phyloP scores from a whole-genome alignment of 2,329 filamentous ascomycete species.

The Lecanoromycetidae sp. region DNA sequence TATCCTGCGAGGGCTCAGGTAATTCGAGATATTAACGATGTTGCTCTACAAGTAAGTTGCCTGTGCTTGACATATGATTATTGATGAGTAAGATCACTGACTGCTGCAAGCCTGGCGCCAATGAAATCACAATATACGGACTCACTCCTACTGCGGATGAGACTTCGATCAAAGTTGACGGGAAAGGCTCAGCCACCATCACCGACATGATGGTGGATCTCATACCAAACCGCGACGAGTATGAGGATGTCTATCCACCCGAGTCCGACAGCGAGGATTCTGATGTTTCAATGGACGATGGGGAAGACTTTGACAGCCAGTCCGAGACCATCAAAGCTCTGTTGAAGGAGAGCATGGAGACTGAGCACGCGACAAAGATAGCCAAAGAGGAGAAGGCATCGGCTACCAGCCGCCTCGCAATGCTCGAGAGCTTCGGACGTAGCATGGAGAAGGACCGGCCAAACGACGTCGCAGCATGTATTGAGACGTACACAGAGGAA shows the following conservation, averaged over 20 bases:
- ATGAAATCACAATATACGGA: slow-evolving; percentile 45
- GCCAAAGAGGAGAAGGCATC: slow-evolving; percentile 21
- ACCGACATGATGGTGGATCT: slow-evolving; percentile 51
- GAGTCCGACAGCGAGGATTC: slow-evolving; percentile 22
- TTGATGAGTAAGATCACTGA: too few relatives aligned
- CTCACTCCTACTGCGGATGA: slow-evolving; percentile 43
- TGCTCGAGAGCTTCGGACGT: slow-evolving; percentile 28
- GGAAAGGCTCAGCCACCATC: slow-evolving; percentile 45
- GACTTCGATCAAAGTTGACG: slow-evolving; percentile 49
- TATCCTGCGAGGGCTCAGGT: slow-evolving; percentile 13
- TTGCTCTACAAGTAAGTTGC: slow-evolving; percentile 11
- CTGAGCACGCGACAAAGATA: slow-evolving; percentile 17
- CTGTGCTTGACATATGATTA: too few relatives aligned
- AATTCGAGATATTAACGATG: slow-evolving; percentile 9
- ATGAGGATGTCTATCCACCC: slow-evolving; percentile 41
- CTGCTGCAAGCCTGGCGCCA: slow-evolving; percentile 40
- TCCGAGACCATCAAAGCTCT: slow-evolving; percentile 16
- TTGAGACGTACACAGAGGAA: slow-evolving; percentile 26
- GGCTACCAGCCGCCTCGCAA: slow-evolving; percentile 18
- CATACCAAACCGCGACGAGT: slow-evolving; percentile 43
- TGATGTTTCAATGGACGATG: slow-evolving; percentile 7
- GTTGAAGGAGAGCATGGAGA: slow-evolving; percentile 20
- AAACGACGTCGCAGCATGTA: slow-evolving; percentile 25
- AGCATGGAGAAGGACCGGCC: slow-evolving; percentile 25
- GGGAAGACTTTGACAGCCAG: slow-evolving; percentile 13